A percentile compares a stretch with the other conserved stretches of the same genome.
These are phyloP conservation scores for Trichoderma sp. DNA, from an alignment of 2,329 filamentous ascomycete genomes.

Conservation along the genomic window DNA sequence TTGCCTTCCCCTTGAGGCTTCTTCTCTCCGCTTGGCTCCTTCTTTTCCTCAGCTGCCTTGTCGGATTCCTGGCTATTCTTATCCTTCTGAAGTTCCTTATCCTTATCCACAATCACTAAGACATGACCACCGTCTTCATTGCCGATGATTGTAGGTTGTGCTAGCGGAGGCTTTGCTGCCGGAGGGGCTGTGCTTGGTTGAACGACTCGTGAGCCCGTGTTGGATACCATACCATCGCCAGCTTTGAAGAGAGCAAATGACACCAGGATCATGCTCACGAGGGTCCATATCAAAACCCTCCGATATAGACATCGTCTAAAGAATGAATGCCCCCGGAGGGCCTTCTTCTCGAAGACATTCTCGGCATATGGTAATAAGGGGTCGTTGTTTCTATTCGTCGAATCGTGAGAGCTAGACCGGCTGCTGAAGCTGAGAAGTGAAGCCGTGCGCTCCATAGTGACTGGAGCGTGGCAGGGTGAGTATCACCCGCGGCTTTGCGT, in stretches of 20 bases:
- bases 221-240: conserved; percentile 32
- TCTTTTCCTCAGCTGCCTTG: neutral
- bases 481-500: conserved; percentile 7
- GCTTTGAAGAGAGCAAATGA: conserved; percentile 46
- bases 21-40: neutral
- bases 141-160: conserved; percentile 23
- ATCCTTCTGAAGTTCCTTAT: conserved; percentile 13
- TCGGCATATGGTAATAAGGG: conserved; percentile 41
- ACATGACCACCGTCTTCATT: conserved; percentile 20
- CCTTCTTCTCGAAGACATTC: conserved; percentile 41
- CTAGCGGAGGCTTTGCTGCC: neutral
- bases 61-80: neutral
- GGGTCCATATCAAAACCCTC: conserved; percentile 54
- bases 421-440: conserved; percentile 43
- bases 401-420: conserved; percentile 41
- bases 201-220: conserved; percentile 13
- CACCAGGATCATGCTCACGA: conserved; percentile 47
- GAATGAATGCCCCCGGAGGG: conserved; percentile 48
- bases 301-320: conserved; percentile 57
- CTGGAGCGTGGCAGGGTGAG: conserved; percentile 24
- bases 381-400: conserved; percentile 39
- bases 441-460: conserved; percentile 36
- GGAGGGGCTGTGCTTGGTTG: conserved; percentile 1
- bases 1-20: neutral
- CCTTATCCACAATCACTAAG: conserved; percentile 23